These are phyloP conservation scores for Cylindrotheca closterium DNA, from an alignment of 108 stramenopile genomes.

Conservation along the genomic window DNA sequence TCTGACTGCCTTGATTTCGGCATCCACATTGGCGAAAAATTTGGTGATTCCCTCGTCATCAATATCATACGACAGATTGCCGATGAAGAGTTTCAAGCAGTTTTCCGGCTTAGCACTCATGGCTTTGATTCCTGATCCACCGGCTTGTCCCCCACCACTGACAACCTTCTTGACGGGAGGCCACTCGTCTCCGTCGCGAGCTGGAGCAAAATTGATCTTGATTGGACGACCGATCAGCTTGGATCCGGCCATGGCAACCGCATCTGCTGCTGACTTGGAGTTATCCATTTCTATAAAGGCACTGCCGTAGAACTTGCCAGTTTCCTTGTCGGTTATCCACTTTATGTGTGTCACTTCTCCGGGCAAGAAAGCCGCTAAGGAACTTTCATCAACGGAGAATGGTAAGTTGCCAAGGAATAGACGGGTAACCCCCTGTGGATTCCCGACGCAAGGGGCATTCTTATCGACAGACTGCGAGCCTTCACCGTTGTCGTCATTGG, in stretches of 20 bases:
- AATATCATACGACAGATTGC: slow-evolving; percentile 92
- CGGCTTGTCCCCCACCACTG: slow-evolving; percentile 78
- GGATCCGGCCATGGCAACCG: slow-evolving; percentile 66
- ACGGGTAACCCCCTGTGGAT: slow-evolving; percentile 83
- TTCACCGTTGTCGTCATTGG: slow-evolving; percentile 16
- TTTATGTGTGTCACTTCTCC: slow-evolving; percentile 81
- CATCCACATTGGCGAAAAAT: slow-evolving; percentile 86
- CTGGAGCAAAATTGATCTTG: slow-evolving; percentile 90
- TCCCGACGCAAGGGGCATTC: slow-evolving; percentile 77
- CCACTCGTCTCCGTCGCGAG: slow-evolving; percentile 83
- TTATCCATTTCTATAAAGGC: slow-evolving; percentile 81
- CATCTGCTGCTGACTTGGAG: slow-evolving; percentile 61
- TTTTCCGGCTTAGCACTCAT: slow-evolving; percentile 88
- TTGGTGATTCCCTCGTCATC: slow-evolving; percentile 91
- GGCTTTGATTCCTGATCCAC: slow-evolving; percentile 72
- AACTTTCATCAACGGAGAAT: slow-evolving; percentile 77
- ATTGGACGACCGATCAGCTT: slow-evolving; percentile 89
- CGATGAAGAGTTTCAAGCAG: slow-evolving; percentile 87
- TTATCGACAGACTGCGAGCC: slow-evolving; percentile 37
- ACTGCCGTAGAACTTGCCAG: slow-evolving; percentile 83
- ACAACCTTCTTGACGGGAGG: slow-evolving; percentile 75
- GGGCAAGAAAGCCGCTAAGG: slow-evolving; percentile 64
- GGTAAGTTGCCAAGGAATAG: slow-evolving; percentile 89
- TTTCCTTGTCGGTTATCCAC: slow-evolving; percentile 88
- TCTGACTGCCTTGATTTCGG: slow-evolving; percentile 88